Percentiles rank a stretch among this genome's conserved stretches.
phyloP scores from a whole-genome alignment of 2,329 filamentous ascomycete species.

The Cladosporium sp. region DNA sequence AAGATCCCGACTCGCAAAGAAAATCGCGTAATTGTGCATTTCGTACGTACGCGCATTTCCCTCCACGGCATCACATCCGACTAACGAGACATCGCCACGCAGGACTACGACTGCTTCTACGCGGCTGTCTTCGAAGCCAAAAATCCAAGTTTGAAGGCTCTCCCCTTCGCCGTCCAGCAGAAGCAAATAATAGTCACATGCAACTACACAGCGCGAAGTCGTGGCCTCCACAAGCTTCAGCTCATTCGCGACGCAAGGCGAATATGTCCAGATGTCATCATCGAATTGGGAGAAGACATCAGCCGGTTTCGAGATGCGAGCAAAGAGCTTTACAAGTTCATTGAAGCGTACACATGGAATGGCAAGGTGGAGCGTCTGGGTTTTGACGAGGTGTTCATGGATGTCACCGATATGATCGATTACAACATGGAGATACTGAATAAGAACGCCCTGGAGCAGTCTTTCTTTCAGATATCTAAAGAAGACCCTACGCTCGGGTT shows the following conservation, averaged over 20 bases:
- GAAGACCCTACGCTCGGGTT: slow-evolving; percentile 80
- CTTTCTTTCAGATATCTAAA: slow-evolving; percentile 77
- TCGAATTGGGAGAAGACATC: slow-evolving; percentile 84
- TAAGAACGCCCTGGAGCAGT: slow-evolving; percentile 59
- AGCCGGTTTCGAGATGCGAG: slow-evolving; percentile 82
- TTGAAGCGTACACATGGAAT: slow-evolving; percentile 76
- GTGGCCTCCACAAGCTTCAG: slow-evolving; percentile 76
- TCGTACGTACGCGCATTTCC: slow-evolving; percentile 58
- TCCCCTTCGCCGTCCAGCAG: slow-evolving; percentile 83
- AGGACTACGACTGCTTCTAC: slow-evolving; percentile 92
- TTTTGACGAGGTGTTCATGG: slow-evolving; percentile 85
- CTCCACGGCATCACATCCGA: background rate
- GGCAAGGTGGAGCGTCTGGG: slow-evolving; percentile 76
- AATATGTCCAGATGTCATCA: slow-evolving; percentile 78
- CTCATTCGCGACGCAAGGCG: slow-evolving; percentile 77
- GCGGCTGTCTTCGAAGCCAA: slow-evolving; percentile 85
- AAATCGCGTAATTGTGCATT: slow-evolving; percentile 74
- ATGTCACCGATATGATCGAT: slow-evolving; percentile 81
- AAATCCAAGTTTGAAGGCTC: slow-evolving; percentile 68
- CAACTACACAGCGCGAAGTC: slow-evolving; percentile 84
- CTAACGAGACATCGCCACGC: background rate
- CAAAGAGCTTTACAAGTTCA: slow-evolving; percentile 73
- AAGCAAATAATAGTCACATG: slow-evolving; percentile 88
- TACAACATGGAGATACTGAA: slow-evolving; percentile 79
- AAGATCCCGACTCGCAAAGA: slow-evolving; percentile 51